A percentile compares a stretch with the other conserved stretches of the same genome.
These are phyloP conservation scores for Eutrema japonicum DNA, from an alignment of 345 rosid genomes.

Conservation along the genomic window DNA sequence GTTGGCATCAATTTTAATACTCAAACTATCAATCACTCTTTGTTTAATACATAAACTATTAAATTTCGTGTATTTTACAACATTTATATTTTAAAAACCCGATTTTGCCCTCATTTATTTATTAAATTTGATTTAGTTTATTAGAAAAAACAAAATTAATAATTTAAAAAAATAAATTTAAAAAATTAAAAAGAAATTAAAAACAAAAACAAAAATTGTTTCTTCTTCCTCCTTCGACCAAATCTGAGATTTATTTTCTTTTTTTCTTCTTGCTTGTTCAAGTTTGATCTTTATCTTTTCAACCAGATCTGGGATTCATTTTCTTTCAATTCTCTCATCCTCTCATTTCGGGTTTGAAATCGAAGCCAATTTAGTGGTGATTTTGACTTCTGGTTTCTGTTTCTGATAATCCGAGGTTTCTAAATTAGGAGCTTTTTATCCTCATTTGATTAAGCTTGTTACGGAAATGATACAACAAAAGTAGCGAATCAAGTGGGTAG, in stretches of 20 bases:
- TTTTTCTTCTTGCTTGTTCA: not conserved
- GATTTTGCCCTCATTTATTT: too few relatives aligned
- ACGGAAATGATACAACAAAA: not conserved
- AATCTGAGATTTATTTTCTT: not conserved
- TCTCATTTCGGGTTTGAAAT: slow-evolving; percentile 4
- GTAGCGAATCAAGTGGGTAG: not conserved
- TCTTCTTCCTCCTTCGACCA: too few relatives aligned
- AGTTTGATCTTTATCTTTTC: slow-evolving; percentile 1
- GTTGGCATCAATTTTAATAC: too few relatives aligned
- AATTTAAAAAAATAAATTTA: too few relatives aligned
- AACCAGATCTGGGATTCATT: slow-evolving; percentile 28
- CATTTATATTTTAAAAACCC: too few relatives aligned
- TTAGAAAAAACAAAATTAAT: too few relatives aligned
- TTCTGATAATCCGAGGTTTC: slow-evolving; percentile 33
- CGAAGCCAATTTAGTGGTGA: slow-evolving; percentile 23
- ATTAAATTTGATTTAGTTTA: too few relatives aligned
- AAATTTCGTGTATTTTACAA: too few relatives aligned
- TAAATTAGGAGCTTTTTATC: slow-evolving; percentile 24
- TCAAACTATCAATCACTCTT: too few relatives aligned
- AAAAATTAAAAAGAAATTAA: too few relatives aligned
- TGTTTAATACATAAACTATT: too few relatives aligned
- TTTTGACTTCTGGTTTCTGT: slow-evolving; percentile 34
- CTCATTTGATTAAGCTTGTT: not conserved
- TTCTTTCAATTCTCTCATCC: slow-evolving; percentile 3
- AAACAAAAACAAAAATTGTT: too few relatives aligned